Conservation (phyloP, 2,329 filamentous ascomycete genomes). For the Metarhizium sp. region DNA sequence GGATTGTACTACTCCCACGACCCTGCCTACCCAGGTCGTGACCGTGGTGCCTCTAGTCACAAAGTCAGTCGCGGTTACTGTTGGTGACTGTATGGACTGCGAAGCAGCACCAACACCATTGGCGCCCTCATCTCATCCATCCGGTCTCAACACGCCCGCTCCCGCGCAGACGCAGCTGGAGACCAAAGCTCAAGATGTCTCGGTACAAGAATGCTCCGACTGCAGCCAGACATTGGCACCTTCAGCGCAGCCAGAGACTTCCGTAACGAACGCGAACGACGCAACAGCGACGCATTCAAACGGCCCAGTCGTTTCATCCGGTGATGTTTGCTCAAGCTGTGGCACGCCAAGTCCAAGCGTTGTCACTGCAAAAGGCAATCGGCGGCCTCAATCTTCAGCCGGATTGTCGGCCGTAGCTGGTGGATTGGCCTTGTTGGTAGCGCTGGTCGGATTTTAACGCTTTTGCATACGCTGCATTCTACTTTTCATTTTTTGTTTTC, state of each 20-base stretch:
- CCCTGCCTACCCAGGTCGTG: too few relatives aligned
- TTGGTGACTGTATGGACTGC: too few relatives aligned
- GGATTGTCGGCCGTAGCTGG: not conserved
- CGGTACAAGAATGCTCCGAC: conserved; percentile 7
- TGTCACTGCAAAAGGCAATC: not conserved
- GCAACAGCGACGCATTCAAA: not conserved
- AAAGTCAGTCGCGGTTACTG: too few relatives aligned
- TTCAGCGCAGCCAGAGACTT: not conserved
- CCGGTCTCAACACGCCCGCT: too few relatives aligned
- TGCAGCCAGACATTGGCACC: not conserved
- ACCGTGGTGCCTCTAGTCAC: too few relatives aligned
- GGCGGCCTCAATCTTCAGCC: not conserved
- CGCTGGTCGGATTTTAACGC: not conserved
- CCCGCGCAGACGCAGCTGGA: too few relatives aligned
- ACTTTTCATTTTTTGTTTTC: not conserved
- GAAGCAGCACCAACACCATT: too few relatives aligned
- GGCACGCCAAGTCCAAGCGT: not conserved
- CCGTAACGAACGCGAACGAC: not conserved
- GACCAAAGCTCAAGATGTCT: too few relatives aligned
- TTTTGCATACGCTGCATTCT: not conserved
- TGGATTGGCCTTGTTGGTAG: not conserved
- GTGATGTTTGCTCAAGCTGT: not conserved
- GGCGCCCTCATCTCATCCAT: too few relatives aligned
- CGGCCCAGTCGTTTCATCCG: not conserved
- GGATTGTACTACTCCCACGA: too few relatives aligned